Percentiles rank a stretch among this genome's conserved stretches.
phyloP scores from a whole-genome alignment of 2,329 filamentous ascomycete species.

The Penicillium digitatum region DNA sequence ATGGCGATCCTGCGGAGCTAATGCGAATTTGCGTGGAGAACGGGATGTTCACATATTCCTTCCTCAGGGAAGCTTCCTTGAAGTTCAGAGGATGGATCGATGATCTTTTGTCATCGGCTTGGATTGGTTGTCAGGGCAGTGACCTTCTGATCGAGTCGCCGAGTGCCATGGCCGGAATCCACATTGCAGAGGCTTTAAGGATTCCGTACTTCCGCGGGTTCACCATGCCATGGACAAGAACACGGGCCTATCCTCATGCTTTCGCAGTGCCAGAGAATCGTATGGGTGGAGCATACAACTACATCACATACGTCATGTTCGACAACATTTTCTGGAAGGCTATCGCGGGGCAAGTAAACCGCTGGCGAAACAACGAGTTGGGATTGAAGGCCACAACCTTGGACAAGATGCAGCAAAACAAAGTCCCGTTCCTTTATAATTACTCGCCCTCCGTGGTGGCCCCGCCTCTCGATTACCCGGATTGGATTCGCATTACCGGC shows the following conservation, averaged over 20 bases:
- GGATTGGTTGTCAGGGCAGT: slow-evolving; percentile 75
- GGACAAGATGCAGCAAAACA: slow-evolving; percentile 91
- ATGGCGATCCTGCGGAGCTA: slow-evolving; percentile 85
- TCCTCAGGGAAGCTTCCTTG: slow-evolving; percentile 78
- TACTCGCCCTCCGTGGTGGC: slow-evolving; percentile 93
- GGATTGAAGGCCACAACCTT: slow-evolving; percentile 74
- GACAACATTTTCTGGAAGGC: slow-evolving; percentile 96
- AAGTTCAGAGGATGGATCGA: slow-evolving; percentile 96
- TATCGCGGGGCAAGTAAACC: slow-evolving; percentile 84
- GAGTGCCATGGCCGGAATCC: slow-evolving; percentile 94
- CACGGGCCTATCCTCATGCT: slow-evolving; percentile 90
- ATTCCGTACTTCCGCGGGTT: slow-evolving; percentile 98
- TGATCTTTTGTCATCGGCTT: slow-evolving; percentile 75
- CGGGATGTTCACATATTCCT: slow-evolving; percentile 92
- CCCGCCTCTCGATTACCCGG: slow-evolving; percentile 88
- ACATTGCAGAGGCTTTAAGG: slow-evolving; percentile 86
- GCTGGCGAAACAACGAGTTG: slow-evolving; percentile 80
- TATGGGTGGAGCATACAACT: slow-evolving; percentile 93
- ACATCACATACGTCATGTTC: slow-evolving; percentile 92
- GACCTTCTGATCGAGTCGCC: slow-evolving; percentile 94
- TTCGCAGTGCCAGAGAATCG: slow-evolving; percentile 91
- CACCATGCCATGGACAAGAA: slow-evolving; percentile 98
- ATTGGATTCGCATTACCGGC: slow-evolving; percentile 95
- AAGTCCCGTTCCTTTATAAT: slow-evolving; percentile 97
- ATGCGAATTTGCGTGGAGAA: slow-evolving; percentile 97